A percentile compares a stretch with the other conserved stretches of the same genome.
Conservation (phyloP, 2,329 filamentous ascomycete species). For the Ophiocordyceps camponoti-saundersi region DNA sequence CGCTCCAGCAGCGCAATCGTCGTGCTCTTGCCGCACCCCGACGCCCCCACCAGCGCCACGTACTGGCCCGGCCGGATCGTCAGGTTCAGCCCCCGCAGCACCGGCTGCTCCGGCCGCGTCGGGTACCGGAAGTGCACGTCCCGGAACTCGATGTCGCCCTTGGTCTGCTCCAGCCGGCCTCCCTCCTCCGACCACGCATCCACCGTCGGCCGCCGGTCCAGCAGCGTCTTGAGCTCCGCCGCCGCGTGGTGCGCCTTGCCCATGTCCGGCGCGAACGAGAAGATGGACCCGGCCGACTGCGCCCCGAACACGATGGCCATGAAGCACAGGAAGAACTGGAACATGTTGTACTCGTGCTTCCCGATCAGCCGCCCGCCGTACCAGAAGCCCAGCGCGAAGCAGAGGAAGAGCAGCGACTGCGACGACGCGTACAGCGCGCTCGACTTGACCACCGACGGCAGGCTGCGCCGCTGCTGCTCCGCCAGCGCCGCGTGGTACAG, state of each 20-base stretch:
- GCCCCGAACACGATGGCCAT: conserved; percentile 51
- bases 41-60: conserved; percentile 52
- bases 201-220: conserved; percentile 23
- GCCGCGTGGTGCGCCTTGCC: conserved; percentile 41
- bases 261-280: conserved; percentile 49
- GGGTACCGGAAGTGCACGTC: conserved; percentile 45
- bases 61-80: conserved; percentile 53
- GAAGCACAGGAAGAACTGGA: conserved; percentile 39
- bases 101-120: conserved; percentile 35
- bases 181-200: conserved; percentile 10
- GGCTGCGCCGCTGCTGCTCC: conserved; percentile 38
- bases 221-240: conserved; percentile 40
- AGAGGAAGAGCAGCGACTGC: conserved; percentile 46
- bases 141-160: conserved; percentile 37
- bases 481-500: conserved; percentile 48
- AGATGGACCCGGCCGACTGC: conserved; percentile 48
- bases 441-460: conserved; percentile 41
- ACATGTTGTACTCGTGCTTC: conserved; percentile 26
- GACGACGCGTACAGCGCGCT: conserved; percentile 52
- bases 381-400: conserved; percentile 49
- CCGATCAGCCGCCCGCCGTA: conserved; percentile 46
- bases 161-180: conserved; percentile 28
- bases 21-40: conserved; percentile 57
- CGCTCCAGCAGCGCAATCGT: conserved; percentile 47
- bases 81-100: conserved; percentile 45